Evolutionary conservation across 208 protist species (phyloP), one percentile per base, ranked within the genome.

Genomic region (Naegleria fowleri): DNA sequence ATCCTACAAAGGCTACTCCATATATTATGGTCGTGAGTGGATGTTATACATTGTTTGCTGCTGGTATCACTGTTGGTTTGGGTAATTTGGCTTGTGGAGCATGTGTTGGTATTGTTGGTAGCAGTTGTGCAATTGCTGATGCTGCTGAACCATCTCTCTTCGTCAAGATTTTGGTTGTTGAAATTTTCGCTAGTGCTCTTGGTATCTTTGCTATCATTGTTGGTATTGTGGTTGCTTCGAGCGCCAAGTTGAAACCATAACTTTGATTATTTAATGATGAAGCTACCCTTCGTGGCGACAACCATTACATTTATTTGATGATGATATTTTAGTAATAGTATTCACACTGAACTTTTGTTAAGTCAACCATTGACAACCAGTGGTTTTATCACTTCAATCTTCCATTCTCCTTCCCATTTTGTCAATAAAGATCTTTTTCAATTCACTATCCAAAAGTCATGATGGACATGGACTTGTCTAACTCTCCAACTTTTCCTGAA

Each of bases 201-300:
- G 98, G 98, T 83, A 97, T 99, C 86, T 99, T 99, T 94, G 97
- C 97, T n/a, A 96, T 99, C 43, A 99, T 99, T 91, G 97, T 98
- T 48, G 97, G 97, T 52, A 99, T 99, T 95, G 92, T 99, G 39
- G 97, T 98, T 95, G 93, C 95, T 6, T 95, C 97, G 55, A 96
- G 97, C 90, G 96, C 96, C 38, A 92, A 92, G 43, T 95, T 95
- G 39, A 51, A 36, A 48, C 43, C 43, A 48, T 48, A 48, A 7
- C 7, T 48, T 48, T 48, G 43, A 48, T 48, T 48, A 48, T 48
- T 48, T 48, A 1, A 48, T 1, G 43, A 48, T 7, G 7, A 48
- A 48, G 43, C 43, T 48, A 48, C 43, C 7, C 43, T 48, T 48
- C 1, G 43, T 48, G 43, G 43, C 43, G 7, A 48, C n/a, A n/a